Evolutionary conservation across 1,284 basidiomycete species (phyloP).

Genomic region (Spongispora temasekensis): DNA sequence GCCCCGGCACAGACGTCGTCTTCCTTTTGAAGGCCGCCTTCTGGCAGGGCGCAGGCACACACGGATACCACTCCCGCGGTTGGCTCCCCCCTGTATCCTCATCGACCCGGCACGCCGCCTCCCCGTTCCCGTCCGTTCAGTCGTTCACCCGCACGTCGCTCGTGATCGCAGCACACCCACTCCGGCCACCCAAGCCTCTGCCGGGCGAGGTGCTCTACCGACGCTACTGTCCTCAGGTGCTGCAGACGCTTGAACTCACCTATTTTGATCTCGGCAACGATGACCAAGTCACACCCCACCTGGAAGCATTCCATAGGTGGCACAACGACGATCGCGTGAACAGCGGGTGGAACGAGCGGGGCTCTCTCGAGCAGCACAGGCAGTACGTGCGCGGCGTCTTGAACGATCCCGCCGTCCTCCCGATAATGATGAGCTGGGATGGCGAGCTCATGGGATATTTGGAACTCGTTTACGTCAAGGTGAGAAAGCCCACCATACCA

Average conservation of each 20-base stretch:
- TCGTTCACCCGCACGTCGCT: conserved; percentile 50
- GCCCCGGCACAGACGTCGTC: conserved; percentile 24
- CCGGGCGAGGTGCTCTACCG: conserved; percentile 49
- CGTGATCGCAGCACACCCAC: conserved; percentile 53
- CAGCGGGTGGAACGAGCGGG: conserved; percentile 52
- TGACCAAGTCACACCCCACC: conserved; percentile 33
- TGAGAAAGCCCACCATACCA: conserved; percentile 15
- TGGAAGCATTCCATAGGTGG: conserved; percentile 53
- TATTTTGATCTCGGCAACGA: conserved; percentile 44
- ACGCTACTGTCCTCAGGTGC: conserved; percentile 46
- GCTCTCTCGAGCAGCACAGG: conserved; percentile 49
- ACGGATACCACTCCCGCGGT: conserved; percentile 39
- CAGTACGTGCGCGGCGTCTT: conserved; percentile 45
- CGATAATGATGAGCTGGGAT: conserved; percentile 54
- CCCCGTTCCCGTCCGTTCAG: conserved; percentile 42
- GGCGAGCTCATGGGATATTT: conserved; percentile 55
- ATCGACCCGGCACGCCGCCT: conserved; percentile 22
- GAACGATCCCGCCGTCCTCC: conserved; percentile 45
- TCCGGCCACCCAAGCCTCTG: conserved; percentile 54
- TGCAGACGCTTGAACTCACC: conserved; percentile 45
- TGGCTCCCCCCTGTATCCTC: conserved; percentile 42
- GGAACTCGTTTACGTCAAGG: conserved; percentile 55
- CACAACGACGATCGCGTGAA: conserved; percentile 54
- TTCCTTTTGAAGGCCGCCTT: conserved; percentile 49
- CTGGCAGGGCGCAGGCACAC: conserved; percentile 56